A percentile compares a stretch with the other conserved stretches of the same genome.
Evolutionary conservation across 208 protist genomes (phyloP).

Genomic region (Leishmania amazonensis): DNA sequence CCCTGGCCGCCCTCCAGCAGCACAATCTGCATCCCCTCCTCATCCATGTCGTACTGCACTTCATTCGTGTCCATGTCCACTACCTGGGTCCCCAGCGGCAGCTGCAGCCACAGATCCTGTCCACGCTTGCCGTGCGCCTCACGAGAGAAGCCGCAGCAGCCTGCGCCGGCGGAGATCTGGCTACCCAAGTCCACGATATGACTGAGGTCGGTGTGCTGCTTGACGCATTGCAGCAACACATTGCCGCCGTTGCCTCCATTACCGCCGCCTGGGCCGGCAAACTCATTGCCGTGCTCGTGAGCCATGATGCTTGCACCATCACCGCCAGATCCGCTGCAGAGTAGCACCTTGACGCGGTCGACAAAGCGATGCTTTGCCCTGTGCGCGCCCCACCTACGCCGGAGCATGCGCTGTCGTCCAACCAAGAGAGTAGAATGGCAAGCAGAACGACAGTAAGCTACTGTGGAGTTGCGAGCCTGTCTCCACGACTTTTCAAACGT

Average conservation of each 20-base stretch:
- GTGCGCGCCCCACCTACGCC: slow-evolving; percentile 1
- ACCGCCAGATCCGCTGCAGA: slow-evolving; percentile 83
- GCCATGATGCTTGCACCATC: slow-evolving; percentile 90
- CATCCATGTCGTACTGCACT: slow-evolving; percentile 84
- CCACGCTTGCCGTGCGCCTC: slow-evolving; percentile 76
- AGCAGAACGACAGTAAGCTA: not conserved
- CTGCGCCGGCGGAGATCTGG: slow-evolving; percentile 62
- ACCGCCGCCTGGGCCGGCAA: slow-evolving; percentile 90
- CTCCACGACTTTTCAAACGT: not conserved
- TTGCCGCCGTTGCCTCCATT: slow-evolving; percentile 91
- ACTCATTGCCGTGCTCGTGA: slow-evolving; percentile 88
- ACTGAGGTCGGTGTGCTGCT: slow-evolving; percentile 52
- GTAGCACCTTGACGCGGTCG: slow-evolving; percentile 83
- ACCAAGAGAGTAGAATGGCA: not conserved
- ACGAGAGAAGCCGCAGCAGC: slow-evolving; percentile 74
- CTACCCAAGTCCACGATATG: slow-evolving; percentile 73
- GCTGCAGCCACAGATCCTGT: slow-evolving; percentile 74
- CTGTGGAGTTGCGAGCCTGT: not conserved
- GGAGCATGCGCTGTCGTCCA: slow-evolving; percentile 17
- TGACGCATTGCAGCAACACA: slow-evolving; percentile 74
- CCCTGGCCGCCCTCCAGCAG: slow-evolving; percentile 91
- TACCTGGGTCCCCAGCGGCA: slow-evolving; percentile 86
- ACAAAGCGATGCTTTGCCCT: slow-evolving; percentile 53
- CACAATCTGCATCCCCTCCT: slow-evolving; percentile 73
- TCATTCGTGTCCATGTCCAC: slow-evolving; percentile 93